These are phyloP conservation scores for Penicillium diatomitis DNA, from an alignment of 495 filamentous ascomycete genomes.

Conservation along the genomic window DNA sequence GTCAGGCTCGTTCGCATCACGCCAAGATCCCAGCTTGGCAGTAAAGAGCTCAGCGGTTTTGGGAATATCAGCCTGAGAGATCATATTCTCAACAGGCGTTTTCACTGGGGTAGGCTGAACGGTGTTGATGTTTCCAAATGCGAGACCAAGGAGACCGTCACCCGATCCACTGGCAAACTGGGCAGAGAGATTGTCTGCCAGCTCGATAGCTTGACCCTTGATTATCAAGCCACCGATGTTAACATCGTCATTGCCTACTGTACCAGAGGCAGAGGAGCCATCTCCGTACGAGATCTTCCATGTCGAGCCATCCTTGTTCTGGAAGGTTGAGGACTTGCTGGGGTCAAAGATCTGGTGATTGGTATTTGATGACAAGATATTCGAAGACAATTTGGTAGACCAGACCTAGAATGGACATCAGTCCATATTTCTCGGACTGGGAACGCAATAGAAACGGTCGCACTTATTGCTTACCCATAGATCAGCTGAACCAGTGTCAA, in stretches of 20 bases:
- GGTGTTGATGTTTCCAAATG: conserved; percentile 62
- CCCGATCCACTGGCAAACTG: conserved; percentile 50
- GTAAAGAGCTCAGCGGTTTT: conserved; percentile 61
- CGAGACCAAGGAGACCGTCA: conserved; percentile 71
- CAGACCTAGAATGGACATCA: conserved; percentile 40
- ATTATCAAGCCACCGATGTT: conserved; percentile 59
- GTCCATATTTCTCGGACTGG: neutral
- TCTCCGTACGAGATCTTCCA: conserved; percentile 75
- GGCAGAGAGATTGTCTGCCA: conserved; percentile 54
- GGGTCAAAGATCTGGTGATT: conserved; percentile 47
- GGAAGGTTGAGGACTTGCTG: conserved; percentile 52
- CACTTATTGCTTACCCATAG: conserved; percentile 52
- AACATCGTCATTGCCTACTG: conserved; percentile 61
- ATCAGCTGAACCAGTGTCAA: conserved; percentile 72
- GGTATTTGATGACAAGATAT: conserved; percentile 24
- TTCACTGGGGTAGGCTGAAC: conserved; percentile 47
- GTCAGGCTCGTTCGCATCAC: conserved; percentile 43
- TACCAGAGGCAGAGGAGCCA: conserved; percentile 58
- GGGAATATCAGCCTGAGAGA: conserved; percentile 55
- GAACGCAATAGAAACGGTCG: neutral
- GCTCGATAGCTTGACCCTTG: conserved; percentile 59
- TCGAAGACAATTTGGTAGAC: conserved; percentile 46
- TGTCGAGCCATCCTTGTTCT: conserved; percentile 34
- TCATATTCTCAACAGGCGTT: conserved; percentile 75
- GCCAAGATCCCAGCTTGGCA: conserved; percentile 57